Base-by-base conservation (phyloP, 1,284 basidiomycete genomes). In the Malassezia vespertilionis region DNA sequence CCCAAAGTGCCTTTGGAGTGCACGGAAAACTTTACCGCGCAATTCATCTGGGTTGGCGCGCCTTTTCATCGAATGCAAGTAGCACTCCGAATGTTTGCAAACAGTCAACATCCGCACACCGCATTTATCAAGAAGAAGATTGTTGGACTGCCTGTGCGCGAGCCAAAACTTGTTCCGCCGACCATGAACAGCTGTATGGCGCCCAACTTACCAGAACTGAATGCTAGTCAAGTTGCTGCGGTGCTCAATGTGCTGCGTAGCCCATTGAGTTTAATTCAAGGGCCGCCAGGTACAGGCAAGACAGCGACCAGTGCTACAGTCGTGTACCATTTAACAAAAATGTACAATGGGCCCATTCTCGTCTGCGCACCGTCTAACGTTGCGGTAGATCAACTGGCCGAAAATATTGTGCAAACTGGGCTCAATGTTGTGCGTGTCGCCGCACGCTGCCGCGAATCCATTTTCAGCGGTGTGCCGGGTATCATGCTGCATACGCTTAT, bases 291-390 rank as follows among this genome's bases (percentile, higher is more conserved):
- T 32, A 97, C 93, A 0, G 93, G 93, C 34, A 99, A 99, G 75
- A 99, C 93, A 0, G 93, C 97, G 47, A 99, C 93, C 0, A 96
- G 90, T n/a, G 93, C 93, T 5, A 95, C 93, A 1, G 91, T 95
- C 63, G 91, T 97, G 33, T 89, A 97, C 71, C 93, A 99, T 72
- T 82, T 99, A 7, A 88, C 88, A 44, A 95, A 95, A 75, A 97
- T 97, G 91, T 96, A 96, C 66, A 89, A 89, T 0, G 93, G 93
- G 24, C 93, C 96, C 73, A 93, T 99, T 20, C 83, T 99, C 33
- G 93, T 99, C 50, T 93, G 90, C 71, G 93, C 93, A 1, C 93
- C 93, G 0, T 97, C 93, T 44, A 99, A 99, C 74, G 93, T 99
- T 57, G 93, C 93, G 37, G 93, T 99, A 46, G 93, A 99, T 71